Evolutionary conservation across 2,329 filamentous ascomycete species (phyloP).

Genomic region (Mycogone perniciosa): DNA sequence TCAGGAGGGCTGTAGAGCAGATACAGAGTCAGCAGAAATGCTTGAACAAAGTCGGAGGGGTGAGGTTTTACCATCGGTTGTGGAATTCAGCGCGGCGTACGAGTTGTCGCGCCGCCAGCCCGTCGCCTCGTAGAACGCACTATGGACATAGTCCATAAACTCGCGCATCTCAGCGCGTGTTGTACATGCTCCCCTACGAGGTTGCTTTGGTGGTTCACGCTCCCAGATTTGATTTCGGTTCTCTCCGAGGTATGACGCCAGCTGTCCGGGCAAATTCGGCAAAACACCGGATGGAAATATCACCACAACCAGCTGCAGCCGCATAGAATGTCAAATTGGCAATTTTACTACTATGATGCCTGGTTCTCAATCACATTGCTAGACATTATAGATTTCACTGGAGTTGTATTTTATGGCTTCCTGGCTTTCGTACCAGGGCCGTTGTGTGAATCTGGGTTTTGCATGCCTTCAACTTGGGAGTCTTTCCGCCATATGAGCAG

Average conservation of each 20-base stretch:
- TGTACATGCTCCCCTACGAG: slow-evolving; percentile 23
- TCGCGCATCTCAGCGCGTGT: slow-evolving; percentile 62
- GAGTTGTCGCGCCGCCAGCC: slow-evolving; percentile 90
- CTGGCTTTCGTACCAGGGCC: slow-evolving; percentile 6
- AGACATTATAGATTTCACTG: neutral
- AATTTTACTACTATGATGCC: neutral
- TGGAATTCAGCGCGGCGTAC: slow-evolving; percentile 79
- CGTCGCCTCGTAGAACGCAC: slow-evolving; percentile 79
- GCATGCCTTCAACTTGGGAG: slow-evolving; percentile 6
- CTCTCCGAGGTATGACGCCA: too few relatives aligned
- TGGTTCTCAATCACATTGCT: neutral
- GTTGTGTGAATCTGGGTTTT: neutral
- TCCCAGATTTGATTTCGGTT: neutral
- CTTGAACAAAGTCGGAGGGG: too few relatives aligned
- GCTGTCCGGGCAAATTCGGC: neutral
- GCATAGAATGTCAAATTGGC: neutral
- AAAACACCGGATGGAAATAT: slow-evolving; percentile 6
- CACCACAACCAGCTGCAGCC: neutral
- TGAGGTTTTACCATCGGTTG: slow-evolving; percentile 59
- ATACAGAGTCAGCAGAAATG: neutral
- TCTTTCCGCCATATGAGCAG: slow-evolving; percentile 3
- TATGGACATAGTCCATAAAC: slow-evolving; percentile 96
- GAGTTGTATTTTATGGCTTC: slow-evolving; percentile 6
- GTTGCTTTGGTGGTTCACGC: neutral
- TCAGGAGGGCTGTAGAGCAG: slow-evolving; percentile 61